Percentiles rank a stretch among this genome's conserved stretches.
These are phyloP conservation scores for Trifolium pratense DNA, from an alignment of 306 rosid species.

Conservation along the genomic window DNA sequence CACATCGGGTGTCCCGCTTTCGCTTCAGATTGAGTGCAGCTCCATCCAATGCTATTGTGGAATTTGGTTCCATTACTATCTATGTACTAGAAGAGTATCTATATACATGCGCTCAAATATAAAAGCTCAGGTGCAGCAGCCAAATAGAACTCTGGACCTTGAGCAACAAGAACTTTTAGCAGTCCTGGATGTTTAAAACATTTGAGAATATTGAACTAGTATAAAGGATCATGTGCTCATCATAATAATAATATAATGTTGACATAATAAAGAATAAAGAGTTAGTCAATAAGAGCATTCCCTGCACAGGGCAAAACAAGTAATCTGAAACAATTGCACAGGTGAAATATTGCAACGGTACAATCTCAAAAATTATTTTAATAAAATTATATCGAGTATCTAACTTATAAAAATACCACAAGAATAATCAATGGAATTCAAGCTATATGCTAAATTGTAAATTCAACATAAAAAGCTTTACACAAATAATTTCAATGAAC, in stretches of 20 bases:
- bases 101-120: slow-evolving; percentile 53
- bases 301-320: not conserved
- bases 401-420: too few species aligned
- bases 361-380: too few species aligned
- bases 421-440: too few species aligned
- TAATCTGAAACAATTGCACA: slow-evolving; percentile 4
- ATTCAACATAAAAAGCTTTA: too few species aligned
- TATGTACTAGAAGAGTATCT: slow-evolving; percentile 59
- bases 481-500: too few species aligned
- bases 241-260: slow-evolving; percentile 21
- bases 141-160: slow-evolving; percentile 36
- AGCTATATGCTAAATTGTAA: too few species aligned
- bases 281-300: not conserved
- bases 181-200: slow-evolving; percentile 50
- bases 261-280: not conserved
- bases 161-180: slow-evolving; percentile 29
- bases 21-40: slow-evolving; percentile 55
- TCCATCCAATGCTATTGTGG: slow-evolving; percentile 72
- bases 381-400: too few species aligned
- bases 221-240: not conserved
- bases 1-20: slow-evolving; percentile 56
- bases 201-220: slow-evolving; percentile 15
- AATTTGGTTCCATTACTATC: slow-evolving; percentile 63
- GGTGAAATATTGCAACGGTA: not conserved
- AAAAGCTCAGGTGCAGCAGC: slow-evolving; percentile 46